phyloP scores from a whole-genome alignment of 805 yeast species.

The Myxozyma mucilagina region DNA sequence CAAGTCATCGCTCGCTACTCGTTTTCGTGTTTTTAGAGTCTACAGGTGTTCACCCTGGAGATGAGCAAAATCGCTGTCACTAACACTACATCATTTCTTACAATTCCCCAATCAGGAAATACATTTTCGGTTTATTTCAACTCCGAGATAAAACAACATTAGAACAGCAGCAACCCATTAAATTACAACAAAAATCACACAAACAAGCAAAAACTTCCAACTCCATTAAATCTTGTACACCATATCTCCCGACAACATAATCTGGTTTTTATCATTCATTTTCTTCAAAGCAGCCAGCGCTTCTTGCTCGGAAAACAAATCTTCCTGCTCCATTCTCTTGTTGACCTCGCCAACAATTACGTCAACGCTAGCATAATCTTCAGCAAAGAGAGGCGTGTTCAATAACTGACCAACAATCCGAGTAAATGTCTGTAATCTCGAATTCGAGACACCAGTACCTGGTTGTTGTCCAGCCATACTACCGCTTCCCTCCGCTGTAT shows the following conservation, averaged over 20 bases:
- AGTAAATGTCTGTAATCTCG: slow-evolving; percentile 51
- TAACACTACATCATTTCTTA: too few relatives aligned
- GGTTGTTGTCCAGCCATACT: slow-evolving; percentile 28
- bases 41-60: background rate
- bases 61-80: too few relatives aligned
- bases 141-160: too few relatives aligned
- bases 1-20: background rate
- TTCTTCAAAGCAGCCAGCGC: slow-evolving; percentile 42
- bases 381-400: slow-evolving; percentile 46
- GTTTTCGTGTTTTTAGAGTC: background rate
- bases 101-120: background rate
- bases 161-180: background rate
- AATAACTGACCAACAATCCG: slow-evolving; percentile 51
- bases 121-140: too few relatives aligned
- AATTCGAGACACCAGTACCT: slow-evolving; percentile 49
- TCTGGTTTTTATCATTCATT: slow-evolving; percentile 42
- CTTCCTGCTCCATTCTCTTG: slow-evolving; percentile 45
- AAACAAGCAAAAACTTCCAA: background rate
- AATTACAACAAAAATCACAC: background rate
- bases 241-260: slow-evolving; percentile 42
- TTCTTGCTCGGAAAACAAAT: slow-evolving; percentile 43
- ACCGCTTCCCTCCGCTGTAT: slow-evolving; percentile 15
- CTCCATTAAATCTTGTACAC: slow-evolving; percentile 38
- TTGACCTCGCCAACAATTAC: slow-evolving; percentile 48
- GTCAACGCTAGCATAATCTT: slow-evolving; percentile 46